These are phyloP conservation scores for Neurospora sp. DNA, from an alignment of 495 filamentous ascomycete species.

Conservation along the genomic window DNA sequence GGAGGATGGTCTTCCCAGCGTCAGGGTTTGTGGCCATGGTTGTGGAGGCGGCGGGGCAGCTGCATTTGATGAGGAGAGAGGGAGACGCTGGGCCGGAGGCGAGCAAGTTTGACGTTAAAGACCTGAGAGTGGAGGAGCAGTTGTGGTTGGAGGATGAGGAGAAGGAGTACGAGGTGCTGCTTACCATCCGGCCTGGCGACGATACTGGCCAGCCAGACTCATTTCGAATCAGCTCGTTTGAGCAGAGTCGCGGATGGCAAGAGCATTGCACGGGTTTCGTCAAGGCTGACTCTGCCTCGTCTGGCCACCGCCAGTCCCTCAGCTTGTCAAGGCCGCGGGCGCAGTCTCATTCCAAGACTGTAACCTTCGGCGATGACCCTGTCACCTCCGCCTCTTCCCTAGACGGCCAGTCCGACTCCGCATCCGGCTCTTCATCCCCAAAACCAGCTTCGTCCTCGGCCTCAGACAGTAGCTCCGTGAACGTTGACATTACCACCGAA, in stretches of 20 bases:
- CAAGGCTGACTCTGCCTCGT: constrained; percentile 23
- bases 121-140: constrained; percentile 12
- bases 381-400: neutral
- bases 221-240: constrained; percentile 32
- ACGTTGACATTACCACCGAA: constrained; percentile 1
- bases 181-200: constrained; percentile 15
- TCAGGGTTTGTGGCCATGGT: constrained; percentile 39
- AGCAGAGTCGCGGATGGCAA: constrained; percentile 20
- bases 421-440: constrained; percentile 2
- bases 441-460: constrained; percentile 8
- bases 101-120: constrained; percentile 13
- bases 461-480: constrained; percentile 3
- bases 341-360: neutral
- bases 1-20: constrained; percentile 35
- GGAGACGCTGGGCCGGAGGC: constrained; percentile 12
- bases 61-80: constrained; percentile 5
- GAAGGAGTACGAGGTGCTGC: constrained; percentile 19
- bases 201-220: neutral
- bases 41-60: constrained; percentile 29
- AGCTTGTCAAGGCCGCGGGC: constrained; percentile 8
- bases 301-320: constrained; percentile 1
- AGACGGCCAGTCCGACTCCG: constrained; percentile 5
- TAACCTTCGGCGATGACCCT: neutral
- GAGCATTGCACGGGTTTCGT: constrained; percentile 26
- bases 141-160: constrained; percentile 17